Evolutionary conservation across 2,329 filamentous ascomycete species (phyloP), one percentile per base, ranked within the genome.

Genomic region (Tolypocladium tropicale): DNA sequence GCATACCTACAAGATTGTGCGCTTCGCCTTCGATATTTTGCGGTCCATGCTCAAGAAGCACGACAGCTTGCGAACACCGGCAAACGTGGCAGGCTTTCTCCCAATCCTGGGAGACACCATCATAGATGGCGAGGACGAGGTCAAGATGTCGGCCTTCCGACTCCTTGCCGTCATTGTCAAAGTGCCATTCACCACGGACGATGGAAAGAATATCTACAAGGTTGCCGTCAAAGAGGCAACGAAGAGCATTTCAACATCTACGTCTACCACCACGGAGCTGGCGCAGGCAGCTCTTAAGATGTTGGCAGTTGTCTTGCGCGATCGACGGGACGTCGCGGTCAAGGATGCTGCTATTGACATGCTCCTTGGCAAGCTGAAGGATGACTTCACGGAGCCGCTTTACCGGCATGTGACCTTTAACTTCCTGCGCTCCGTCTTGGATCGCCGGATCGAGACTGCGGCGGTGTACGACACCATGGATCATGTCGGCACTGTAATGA

Each of bases 331-430:
- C 61, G 83, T 94, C 6, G 75, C 81, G 21, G 78, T 97, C 65
- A 91, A 89, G 68, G 89, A 96, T 61, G 84, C 83, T 3, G 88
- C 92, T 48, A 76, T 97, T 23, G 90, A 94, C 49, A 86, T 90
- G 69, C 75, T 99, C 2, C 82, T 97, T 4, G 83, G 85, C 59
- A 88, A 89, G 57, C 76, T 97, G 53, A 88, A 91, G 63, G 85
- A 91, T 32, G 93, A 97, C 65, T 80, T 99, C 52, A 95, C 95
- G 33, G 90, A 97, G 67, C 91, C 93, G 4, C 86, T 96, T 61
- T 86, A 92, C 58, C 90, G 96, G 60, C 92, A 95, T 62, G 84
- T 96, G 46, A 94, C 90, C 0, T 99, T 99, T 75, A 95, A 90
- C 66, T 97, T 99, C 71, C 74, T 99, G 57, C 87, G 92, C 46